Evolutionary conservation across 2,329 filamentous ascomycete species (phyloP), one percentile per base, ranked within the genome.

Genomic region (Monosporascus sp.): DNA sequence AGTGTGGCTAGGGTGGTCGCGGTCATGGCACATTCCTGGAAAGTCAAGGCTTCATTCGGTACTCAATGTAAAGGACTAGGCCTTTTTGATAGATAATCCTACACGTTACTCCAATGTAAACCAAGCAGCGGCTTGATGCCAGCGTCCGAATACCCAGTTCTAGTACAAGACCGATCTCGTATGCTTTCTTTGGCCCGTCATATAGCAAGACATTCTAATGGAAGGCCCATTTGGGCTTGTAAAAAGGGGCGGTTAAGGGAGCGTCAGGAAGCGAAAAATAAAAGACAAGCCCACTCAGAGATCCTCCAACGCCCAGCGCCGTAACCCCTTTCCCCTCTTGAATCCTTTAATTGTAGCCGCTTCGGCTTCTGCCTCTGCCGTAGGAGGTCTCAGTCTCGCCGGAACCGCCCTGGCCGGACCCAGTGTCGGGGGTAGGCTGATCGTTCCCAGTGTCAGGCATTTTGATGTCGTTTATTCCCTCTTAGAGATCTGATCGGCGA

Each of bases 401-500:
- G 43, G 43, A 46, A 24, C 22, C 43, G 20, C 43, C 24, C 22
- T 46, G 22, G 22, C 43, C 22, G 26, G 43, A 46, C 27, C 50
- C 51, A 46, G 56, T 52, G n/a, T 62, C 60, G 22, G 56, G 37
- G 49, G 53, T 51, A 48, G 61, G 57, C 24, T 52, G 56, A 52
- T 65, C 63, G 55, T 58, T 62, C 58, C 60, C 61, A n/a, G 62
- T 52, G 43, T 66, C 65, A 60, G 65, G 65, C 65, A 67, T 67
- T 41, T 60, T 63, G 51, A 8, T 49, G 38, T 17, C n/a, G 41
- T 44, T 20, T 44, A 24, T 5, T 35, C 9, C 31, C 31, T 55
- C 22, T 40, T 49, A 52, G 48, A 26, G 51, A 57, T 54, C 20
- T 37, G 37, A 49, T 50, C 26, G 40, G 50, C 20, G 8, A 54